A percentile compares a stretch with the other conserved stretches of the same genome.
Conservation (phyloP, 2,329 filamentous ascomycete genomes). For the Fragosphaeria purpurea region DNA sequence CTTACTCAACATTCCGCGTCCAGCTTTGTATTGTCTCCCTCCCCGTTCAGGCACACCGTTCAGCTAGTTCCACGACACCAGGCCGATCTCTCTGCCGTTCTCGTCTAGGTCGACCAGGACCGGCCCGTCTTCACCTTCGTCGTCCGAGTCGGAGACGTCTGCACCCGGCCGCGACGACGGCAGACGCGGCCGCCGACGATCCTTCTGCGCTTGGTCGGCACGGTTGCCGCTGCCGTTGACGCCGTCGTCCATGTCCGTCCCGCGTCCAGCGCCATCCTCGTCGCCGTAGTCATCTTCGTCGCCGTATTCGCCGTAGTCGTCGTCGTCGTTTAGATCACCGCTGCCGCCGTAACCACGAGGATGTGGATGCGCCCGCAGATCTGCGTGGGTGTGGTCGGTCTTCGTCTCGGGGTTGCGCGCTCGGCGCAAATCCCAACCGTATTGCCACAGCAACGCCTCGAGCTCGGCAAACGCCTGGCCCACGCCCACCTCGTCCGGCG, state of each 20-base stretch:
- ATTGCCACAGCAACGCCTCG: slow-evolving; percentile 35
- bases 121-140: slow-evolving; percentile 40
- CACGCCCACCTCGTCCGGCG: slow-evolving; percentile 32
- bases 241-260: neutral
- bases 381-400: slow-evolving; percentile 23
- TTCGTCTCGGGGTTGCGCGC: slow-evolving; percentile 43
- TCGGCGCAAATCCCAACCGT: slow-evolving; percentile 45
- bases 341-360: too few relatives aligned
- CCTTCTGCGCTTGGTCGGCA: neutral
- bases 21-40: too few relatives aligned
- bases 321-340: neutral
- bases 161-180: neutral
- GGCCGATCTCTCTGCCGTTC: slow-evolving; percentile 38
- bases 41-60: too few relatives aligned
- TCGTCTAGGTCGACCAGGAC: slow-evolving; percentile 44
- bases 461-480: slow-evolving; percentile 39
- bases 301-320: slow-evolving; percentile 22
- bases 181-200: neutral
- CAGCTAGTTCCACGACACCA: slow-evolving; percentile 35
- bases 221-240: slow-evolving; percentile 5
- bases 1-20: too few relatives aligned
- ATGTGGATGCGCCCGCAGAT: too few relatives aligned
- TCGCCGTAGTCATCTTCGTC: slow-evolving; percentile 2
- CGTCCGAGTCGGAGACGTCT: slow-evolving; percentile 8
- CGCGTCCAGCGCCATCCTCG: neutral